Conservation (phyloP, 257 asterid genomes). For the Nemophila menziesii region DNA sequence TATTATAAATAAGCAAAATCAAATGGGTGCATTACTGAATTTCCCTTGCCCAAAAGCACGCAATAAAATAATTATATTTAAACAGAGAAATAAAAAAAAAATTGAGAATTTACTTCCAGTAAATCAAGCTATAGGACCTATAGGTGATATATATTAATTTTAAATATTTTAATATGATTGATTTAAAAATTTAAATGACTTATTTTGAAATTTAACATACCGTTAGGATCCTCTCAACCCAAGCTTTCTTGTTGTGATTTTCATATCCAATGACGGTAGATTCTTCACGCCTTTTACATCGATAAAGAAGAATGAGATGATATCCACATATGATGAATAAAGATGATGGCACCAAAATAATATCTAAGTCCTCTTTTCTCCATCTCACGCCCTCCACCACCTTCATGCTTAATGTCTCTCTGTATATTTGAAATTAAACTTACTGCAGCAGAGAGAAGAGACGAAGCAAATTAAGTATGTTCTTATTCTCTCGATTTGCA, state of each 20-base stretch:
- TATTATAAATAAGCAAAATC: too few relatives aligned
- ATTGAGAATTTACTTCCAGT: too few relatives aligned
- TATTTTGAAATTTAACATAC: slow-evolving; percentile 16
- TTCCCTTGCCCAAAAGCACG: too few relatives aligned
- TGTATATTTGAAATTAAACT: too few relatives aligned
- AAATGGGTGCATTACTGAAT: too few relatives aligned
- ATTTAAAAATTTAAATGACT: neutral
- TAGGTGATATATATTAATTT: too few relatives aligned
- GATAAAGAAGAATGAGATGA: slow-evolving; percentile 42
- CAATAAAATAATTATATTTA: too few relatives aligned
- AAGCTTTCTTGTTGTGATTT: slow-evolving; percentile 46
- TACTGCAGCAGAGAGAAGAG: neutral
- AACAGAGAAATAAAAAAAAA: too few relatives aligned
- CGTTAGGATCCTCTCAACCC: slow-evolving; percentile 49
- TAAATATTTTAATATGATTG: too few relatives aligned
- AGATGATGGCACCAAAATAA: slow-evolving; percentile 37
- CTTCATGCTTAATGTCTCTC: slow-evolving; percentile 15
- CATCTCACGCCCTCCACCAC: too few relatives aligned
- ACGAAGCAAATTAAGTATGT: neutral
- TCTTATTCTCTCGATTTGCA: too few relatives aligned
- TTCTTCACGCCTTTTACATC: slow-evolving; percentile 32
- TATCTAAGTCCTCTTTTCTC: slow-evolving; percentile 42
- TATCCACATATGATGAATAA: slow-evolving; percentile 47
- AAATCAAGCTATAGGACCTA: too few relatives aligned
- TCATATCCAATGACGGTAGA: slow-evolving; percentile 46